Base-by-base conservation (phyloP, 257 asterid genomes). In the Lycium barbarum region DNA sequence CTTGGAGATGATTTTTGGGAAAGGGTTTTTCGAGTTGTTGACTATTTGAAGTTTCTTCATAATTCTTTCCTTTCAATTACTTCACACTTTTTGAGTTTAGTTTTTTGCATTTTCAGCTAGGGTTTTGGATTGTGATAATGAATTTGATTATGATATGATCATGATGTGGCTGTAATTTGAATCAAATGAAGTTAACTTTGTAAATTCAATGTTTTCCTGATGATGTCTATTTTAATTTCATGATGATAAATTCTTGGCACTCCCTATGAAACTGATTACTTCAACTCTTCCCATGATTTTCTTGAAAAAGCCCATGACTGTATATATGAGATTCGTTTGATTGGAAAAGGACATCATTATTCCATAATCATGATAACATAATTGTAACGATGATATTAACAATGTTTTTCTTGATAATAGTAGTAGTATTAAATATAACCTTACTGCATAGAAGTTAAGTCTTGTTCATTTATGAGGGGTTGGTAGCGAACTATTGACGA, bases 71-170 rank as follows among this genome's bases (percentile, higher is more conserved):
- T 43, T 38, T 63, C 49, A 68, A 57, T 87, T 72, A 70, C 35
- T 72, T 81, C 65, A 62, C 53, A 82, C n/a, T 33, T 62, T 43
- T 79, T 66, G 38, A 7, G 70, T 59, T 80, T 63, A 51, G 53
- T 36, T 43, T 36, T 61, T 70, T 11, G 78, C 26, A 40, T 53
- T 45, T 49, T 36, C 35, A 63, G 68, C 36, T 63, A 84, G 86
- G 15, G 22, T 18, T 73, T 45, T 84, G 40, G 63, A 11, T 85
- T 57, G 62, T 79, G 38, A 65, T 55, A 38, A 40, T 36, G 88
- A 82, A 71, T 84, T 86, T 67, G 87, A 88, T 88, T 63, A 17
- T 76, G 62, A 61, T 59, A 65, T 79, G 82, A 76, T 70, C 43
- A 74, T 84, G 62, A 71, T 80, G 49, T 71, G 74, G 43, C 59